phyloP scores from a whole-genome alignment of 2,329 filamentous ascomycete genomes.

The Alternaria sp. region DNA sequence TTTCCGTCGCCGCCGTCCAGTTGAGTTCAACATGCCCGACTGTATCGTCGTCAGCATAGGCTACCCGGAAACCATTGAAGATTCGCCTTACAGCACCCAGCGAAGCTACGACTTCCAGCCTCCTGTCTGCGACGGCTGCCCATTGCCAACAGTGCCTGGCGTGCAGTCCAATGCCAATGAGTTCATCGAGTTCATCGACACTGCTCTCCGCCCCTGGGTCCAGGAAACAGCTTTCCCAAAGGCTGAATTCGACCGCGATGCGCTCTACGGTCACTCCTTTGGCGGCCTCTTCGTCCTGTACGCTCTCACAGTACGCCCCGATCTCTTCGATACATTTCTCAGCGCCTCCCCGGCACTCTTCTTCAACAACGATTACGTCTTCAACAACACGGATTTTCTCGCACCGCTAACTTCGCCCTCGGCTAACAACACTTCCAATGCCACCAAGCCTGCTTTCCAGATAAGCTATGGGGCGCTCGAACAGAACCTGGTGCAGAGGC shows the following conservation, averaged over 20 bases:
- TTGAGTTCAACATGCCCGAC: conserved; percentile 42
- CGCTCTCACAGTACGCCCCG: conserved; percentile 52
- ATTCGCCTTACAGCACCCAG: conserved; percentile 39
- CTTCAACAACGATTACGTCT: conserved; percentile 58
- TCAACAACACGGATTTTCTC: conserved; percentile 32
- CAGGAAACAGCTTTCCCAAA: conserved; percentile 38
- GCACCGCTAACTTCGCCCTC: conserved; percentile 22
- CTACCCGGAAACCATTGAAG: conserved; percentile 38
- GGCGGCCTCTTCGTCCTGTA: conserved; percentile 60
- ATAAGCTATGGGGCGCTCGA: conserved; percentile 43
- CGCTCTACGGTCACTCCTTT: conserved; percentile 61
- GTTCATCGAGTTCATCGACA: conserved; percentile 56
- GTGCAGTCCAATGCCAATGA: conserved; percentile 56
- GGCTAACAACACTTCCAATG: conserved; percentile 1
- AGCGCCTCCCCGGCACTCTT: conserved; percentile 58
- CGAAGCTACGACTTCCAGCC: conserved; percentile 42
- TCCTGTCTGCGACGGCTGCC: conserved; percentile 41
- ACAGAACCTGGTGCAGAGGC: conserved; percentile 34
- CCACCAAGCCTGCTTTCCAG: conserved; percentile 41
- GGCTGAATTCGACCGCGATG: conserved; percentile 50
- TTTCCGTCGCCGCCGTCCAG: conserved; percentile 39
- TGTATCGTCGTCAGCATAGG: conserved; percentile 44
- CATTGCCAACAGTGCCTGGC: conserved; percentile 35
- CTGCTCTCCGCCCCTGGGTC: conserved; percentile 50
- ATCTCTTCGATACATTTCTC: conserved; percentile 56